Conservation (phyloP, 2,329 filamentous ascomycete genomes). For the Penicillium sp. region DNA sequence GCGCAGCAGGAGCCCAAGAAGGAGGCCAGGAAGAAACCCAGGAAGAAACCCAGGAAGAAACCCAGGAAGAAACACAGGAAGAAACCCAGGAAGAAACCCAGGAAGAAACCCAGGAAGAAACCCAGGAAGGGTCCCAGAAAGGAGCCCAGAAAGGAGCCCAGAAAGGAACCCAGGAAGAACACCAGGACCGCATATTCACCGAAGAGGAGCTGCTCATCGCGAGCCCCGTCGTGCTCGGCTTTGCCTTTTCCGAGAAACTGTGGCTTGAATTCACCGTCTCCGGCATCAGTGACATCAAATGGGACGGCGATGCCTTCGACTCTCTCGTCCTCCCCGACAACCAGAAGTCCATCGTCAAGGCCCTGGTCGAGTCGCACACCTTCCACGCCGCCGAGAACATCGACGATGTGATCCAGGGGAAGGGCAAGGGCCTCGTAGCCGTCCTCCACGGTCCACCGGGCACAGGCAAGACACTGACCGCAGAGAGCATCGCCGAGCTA, state of each 20-base stretch:
- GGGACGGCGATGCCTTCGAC: conserved; percentile 79
- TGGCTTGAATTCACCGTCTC: conserved; percentile 88
- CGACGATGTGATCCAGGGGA: conserved; percentile 78
- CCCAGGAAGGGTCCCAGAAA: too few relatives aligned
- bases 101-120: too few relatives aligned
- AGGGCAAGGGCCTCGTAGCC: conserved; percentile 78
- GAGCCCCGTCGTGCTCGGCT: conserved; percentile 80
- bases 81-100: too few relatives aligned
- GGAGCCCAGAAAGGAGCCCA: too few relatives aligned
- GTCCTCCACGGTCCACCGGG: conserved; percentile 83
- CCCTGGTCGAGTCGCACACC: conserved; percentile 79
- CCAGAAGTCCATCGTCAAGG: conserved; percentile 69
- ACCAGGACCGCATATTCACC: conserved; percentile 60
- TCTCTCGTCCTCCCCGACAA: conserved; percentile 68
- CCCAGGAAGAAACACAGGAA: too few relatives aligned
- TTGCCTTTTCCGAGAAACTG: conserved; percentile 81
- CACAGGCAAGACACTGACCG: conserved; percentile 84
- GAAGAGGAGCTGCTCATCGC: conserved; percentile 83
- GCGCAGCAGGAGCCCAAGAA: conserved; percentile 32
- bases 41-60: too few relatives aligned
- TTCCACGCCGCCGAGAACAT: conserved; percentile 78
- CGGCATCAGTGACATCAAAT: conserved; percentile 73
- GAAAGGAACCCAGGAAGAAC: too few relatives aligned
- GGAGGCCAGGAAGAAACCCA: too few relatives aligned
- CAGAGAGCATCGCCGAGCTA: conserved; percentile 79